Evolutionary conservation across 2,329 filamentous ascomycete genomes (phyloP), one percentile per base, ranked within the genome.

Genomic region (Ascochyta clinopodiicola): DNA sequence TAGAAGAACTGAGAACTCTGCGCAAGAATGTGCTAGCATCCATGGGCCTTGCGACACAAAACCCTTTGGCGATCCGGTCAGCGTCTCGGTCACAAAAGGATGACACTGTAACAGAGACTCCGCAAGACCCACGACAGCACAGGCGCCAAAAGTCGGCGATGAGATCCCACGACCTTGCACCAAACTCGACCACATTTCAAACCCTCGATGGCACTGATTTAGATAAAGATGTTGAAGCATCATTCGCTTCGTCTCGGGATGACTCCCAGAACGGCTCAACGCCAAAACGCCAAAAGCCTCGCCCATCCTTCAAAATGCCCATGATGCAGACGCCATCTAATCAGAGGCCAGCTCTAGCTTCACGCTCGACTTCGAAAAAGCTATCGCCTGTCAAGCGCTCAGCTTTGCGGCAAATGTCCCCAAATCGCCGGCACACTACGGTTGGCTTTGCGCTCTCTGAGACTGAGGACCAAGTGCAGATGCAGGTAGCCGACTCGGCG

Each of bases 281-380:
- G 6, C 78, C 78, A 3, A 81, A 82, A 59, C 75, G 80, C 15
- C 56, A 70, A 1, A 78, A 75, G 48, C 68, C 73, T 24, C 67
- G 70, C 19, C 52, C 61, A 4, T 63, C 73, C 1, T 73, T 71
- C 58, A 74, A 71, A 40, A 58, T 65, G 6, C 66, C 72, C 24
- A 54, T 61, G 3, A 63, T 72, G 56, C 66, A 67, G 17, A 72
- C 69, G 38, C 65, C 74, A 2, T 64, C 66, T 21, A 55, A 49
- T 10, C 66, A 64, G 21, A 71, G 53, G 34, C 45, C 61, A 12
- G 49, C 37, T 8, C 21, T 53, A 1, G 27, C 43, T 2, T 57
- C 63, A 2, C 63, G 55, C 34, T 56, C 64, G 2, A 35, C 54
- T 2, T 61, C 58, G 5, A 62, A 57, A 35, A 67, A 59, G 40